These are phyloP conservation scores for Phytophthora capsici DNA, from an alignment of 352 stramenopile species.

Conservation along the genomic window DNA sequence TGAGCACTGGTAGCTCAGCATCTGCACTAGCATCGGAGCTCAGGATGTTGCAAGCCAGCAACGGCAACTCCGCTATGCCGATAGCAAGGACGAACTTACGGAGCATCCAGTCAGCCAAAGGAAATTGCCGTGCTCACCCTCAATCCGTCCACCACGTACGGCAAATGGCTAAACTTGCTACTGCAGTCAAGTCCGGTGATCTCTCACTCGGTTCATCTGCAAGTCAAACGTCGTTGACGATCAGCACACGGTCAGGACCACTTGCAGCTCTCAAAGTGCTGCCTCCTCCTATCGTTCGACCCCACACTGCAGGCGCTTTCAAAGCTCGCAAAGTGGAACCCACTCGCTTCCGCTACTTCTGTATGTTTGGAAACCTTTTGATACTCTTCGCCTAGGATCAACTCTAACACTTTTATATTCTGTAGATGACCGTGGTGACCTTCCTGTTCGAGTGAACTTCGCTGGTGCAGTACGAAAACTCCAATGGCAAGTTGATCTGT, in stretches of 20 bases:
- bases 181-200: slow-evolving; percentile 37
- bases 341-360: slow-evolving; percentile 87
- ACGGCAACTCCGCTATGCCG: slow-evolving; percentile 33
- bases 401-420: neutral
- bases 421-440: slow-evolving; percentile 72
- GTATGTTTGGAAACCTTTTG: slow-evolving; percentile 40
- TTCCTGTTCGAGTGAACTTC: slow-evolving; percentile 81
- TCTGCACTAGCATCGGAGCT: slow-evolving; percentile 34
- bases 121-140: slow-evolving; percentile 21
- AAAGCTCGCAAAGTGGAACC: slow-evolving; percentile 70
- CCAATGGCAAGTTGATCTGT: slow-evolving; percentile 70
- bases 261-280: slow-evolving; percentile 13
- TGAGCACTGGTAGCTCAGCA: slow-evolving; percentile 1
- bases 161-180: slow-evolving; percentile 55
- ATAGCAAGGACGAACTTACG: slow-evolving; percentile 44
- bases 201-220: slow-evolving; percentile 31
- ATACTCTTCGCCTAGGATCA: neutral
- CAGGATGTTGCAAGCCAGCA: slow-evolving; percentile 29
- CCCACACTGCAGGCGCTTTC: slow-evolving; percentile 63
- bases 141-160: slow-evolving; percentile 59
- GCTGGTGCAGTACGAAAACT: slow-evolving; percentile 76
- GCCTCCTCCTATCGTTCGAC: slow-evolving; percentile 34
- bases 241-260: slow-evolving; percentile 26
- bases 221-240: slow-evolving; percentile 31
- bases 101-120: slow-evolving; percentile 46